Evolutionary conservation across 257 asterid species (phyloP).

Genomic region (Schizonepeta tenuifolia): DNA sequence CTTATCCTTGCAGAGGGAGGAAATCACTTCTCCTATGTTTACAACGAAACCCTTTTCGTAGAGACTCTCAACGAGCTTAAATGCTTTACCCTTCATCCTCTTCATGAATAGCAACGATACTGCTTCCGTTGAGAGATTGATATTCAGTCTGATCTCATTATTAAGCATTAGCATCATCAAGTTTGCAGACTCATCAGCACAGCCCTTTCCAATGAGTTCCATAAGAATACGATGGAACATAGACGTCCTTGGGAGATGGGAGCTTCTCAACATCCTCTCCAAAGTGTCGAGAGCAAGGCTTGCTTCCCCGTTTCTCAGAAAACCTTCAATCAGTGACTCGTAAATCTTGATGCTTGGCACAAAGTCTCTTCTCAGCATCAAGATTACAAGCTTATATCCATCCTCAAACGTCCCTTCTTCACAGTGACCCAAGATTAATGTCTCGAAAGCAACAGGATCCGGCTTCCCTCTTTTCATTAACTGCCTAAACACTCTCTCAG

Average conservation of each 20-base stretch:
- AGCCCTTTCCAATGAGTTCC: constrained; percentile 57
- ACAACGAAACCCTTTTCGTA: constrained; percentile 60
- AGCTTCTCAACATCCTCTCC: constrained; percentile 67
- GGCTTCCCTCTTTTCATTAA: constrained; percentile 72
- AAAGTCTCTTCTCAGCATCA: constrained; percentile 77
- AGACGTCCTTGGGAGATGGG: constrained; percentile 63
- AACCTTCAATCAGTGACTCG: constrained; percentile 61
- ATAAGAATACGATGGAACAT: constrained; percentile 61
- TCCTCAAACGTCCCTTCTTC: constrained; percentile 57
- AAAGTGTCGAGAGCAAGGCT: constrained; percentile 64
- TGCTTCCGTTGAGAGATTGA: constrained; percentile 65
- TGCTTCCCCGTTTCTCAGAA: constrained; percentile 51
- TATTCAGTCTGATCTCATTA: constrained; percentile 61
- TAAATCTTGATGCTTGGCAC: constrained; percentile 55
- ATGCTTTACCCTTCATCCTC: constrained; percentile 49
- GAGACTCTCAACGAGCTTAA: constrained; percentile 51
- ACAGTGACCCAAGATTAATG: constrained; percentile 76
- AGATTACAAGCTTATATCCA: constrained; percentile 61
- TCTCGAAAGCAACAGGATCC: constrained; percentile 70
- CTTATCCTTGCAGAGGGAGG: constrained; percentile 54
- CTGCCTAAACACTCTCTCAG: constrained; percentile 77
- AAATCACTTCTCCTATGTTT: constrained; percentile 52
- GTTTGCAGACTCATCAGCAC: constrained; percentile 57
- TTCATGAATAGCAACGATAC: constrained; percentile 47
- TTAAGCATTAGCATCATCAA: constrained; percentile 67